Evolutionary conservation across 495 filamentous ascomycete genomes (phyloP).

Genomic region (Penicillium turbatum): DNA sequence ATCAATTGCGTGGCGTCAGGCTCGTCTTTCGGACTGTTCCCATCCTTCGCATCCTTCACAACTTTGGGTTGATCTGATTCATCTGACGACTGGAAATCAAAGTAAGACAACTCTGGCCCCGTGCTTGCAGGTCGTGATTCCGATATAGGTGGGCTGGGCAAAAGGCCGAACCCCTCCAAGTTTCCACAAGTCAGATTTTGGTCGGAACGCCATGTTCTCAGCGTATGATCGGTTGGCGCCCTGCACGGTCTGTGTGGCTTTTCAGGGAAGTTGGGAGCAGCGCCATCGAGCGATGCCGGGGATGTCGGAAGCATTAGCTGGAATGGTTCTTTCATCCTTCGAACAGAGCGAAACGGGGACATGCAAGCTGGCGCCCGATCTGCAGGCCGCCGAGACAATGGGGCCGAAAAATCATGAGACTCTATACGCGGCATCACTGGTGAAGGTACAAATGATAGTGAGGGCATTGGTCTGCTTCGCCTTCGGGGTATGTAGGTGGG

Average conservation of each 20-base stretch:
- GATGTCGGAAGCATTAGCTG: constrained; percentile 39
- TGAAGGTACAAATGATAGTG: constrained; percentile 24
- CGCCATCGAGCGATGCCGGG: constrained; percentile 29
- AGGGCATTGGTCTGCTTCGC: constrained; percentile 28
- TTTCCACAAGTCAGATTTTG: constrained; percentile 34
- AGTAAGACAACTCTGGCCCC: constrained; percentile 32
- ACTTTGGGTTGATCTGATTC: constrained; percentile 7
- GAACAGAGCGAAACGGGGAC: constrained; percentile 46
- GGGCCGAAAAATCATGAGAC: constrained; percentile 27
- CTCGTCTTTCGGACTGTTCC: background rate
- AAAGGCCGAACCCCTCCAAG: constrained; percentile 38
- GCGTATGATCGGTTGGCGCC: constrained; percentile 20
- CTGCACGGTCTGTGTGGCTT: constrained; percentile 17
- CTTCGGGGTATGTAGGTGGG: constrained; percentile 29
- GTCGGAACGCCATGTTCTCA: constrained; percentile 44
- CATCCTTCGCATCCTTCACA: background rate
- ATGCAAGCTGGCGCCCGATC: constrained; percentile 29
- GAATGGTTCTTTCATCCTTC: constrained; percentile 46
- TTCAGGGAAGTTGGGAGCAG: constrained; percentile 12
- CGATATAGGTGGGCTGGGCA: constrained; percentile 42
- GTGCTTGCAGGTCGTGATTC: constrained; percentile 31
- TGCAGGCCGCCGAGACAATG: constrained; percentile 23
- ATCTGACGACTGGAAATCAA: constrained; percentile 17
- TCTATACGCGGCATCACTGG: constrained; percentile 17
- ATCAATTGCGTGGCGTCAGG: no score